phyloP scores from a whole-genome alignment of 2,329 filamentous ascomycete species.

The Diaporthe sp. region DNA sequence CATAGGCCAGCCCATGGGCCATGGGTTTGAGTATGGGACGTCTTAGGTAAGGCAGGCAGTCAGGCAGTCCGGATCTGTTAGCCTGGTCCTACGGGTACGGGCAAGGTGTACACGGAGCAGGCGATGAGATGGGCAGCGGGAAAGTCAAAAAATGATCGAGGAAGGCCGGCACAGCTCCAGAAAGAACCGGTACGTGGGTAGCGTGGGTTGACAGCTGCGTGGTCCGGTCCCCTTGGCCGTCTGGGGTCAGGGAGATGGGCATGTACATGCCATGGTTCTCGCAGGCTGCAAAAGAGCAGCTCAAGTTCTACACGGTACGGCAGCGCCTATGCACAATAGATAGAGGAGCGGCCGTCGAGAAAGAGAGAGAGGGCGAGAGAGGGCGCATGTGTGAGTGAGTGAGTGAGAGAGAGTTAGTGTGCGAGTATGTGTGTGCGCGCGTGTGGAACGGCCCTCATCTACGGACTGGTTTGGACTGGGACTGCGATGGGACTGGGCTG shows the following conservation, averaged over 20 bases:
- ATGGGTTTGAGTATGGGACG: conserved; percentile 21
- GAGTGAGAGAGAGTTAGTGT: background rate
- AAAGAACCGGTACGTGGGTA: conserved; percentile 26
- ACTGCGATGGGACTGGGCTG: background rate
- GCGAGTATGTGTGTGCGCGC: background rate
- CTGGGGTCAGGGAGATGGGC: conserved; percentile 22
- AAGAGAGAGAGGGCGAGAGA: background rate
- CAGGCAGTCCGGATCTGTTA: conserved; percentile 30
- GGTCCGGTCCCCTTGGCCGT: conserved; percentile 22
- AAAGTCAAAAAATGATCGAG: conserved; percentile 36
- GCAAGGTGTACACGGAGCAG: conserved; percentile 12
- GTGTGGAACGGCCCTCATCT: background rate
- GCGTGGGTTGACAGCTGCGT: conserved; percentile 33
- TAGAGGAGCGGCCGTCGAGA: conserved; percentile 2
- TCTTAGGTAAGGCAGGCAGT: conserved; percentile 40
- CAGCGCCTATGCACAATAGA: conserved; percentile 17
- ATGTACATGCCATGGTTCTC: background rate
- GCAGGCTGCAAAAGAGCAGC: background rate
- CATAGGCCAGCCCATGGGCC: conserved; percentile 16
- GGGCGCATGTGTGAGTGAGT: background rate
- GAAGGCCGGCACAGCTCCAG: conserved; percentile 18
- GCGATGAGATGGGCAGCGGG: conserved; percentile 28
- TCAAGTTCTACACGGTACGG: background rate
- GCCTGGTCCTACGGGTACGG: conserved; percentile 30
- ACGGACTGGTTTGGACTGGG: background rate